Evolutionary conservation across 108 stramenopile genomes (phyloP).

Genomic region (Pseudonitzschia delicatissima): DNA sequence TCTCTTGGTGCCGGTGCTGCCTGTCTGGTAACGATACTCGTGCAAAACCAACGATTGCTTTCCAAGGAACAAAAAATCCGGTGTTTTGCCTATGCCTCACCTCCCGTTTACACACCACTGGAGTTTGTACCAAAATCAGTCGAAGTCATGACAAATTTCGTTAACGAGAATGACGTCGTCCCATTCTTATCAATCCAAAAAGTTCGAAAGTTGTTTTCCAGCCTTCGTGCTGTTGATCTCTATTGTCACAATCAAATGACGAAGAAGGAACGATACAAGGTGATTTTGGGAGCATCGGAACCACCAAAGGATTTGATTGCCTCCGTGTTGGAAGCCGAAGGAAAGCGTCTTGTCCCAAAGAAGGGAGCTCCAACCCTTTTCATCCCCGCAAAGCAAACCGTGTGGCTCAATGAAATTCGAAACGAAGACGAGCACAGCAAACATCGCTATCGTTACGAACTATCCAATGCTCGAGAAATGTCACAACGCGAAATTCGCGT

Average conservation of each 20-base stretch:
- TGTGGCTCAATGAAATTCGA: conserved; percentile 25
- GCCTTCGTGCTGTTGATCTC: conserved; percentile 16
- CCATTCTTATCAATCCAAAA: conserved; percentile 36
- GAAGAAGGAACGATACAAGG: not conserved
- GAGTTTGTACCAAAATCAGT: conserved; percentile 22
- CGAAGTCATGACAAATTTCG: conserved; percentile 23
- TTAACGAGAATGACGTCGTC: conserved; percentile 38
- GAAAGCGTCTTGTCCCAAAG: conserved; percentile 13
- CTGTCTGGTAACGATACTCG: conserved; percentile 24
- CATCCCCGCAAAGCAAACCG: conserved; percentile 25
- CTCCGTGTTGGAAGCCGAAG: conserved; percentile 18
- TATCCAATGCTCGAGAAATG: not conserved
- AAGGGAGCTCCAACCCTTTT: conserved; percentile 34
- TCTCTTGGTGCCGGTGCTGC: conserved; percentile 48
- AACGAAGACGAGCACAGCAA: conserved; percentile 1
- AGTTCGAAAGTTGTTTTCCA: conserved; percentile 23
- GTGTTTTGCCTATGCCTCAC: conserved; percentile 42
- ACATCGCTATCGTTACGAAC: not conserved
- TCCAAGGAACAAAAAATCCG: conserved; percentile 11
- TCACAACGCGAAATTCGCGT: conserved; percentile 16
- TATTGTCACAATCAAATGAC: conserved; percentile 17
- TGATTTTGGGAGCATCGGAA: conserved; percentile 11
- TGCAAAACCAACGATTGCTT: conserved; percentile 6
- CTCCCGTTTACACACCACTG: conserved; percentile 34
- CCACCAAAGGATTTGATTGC: conserved; percentile 21